Percentiles rank a stretch among this genome's conserved stretches.
These are phyloP conservation scores for Flueggea neowawraea DNA, from an alignment of 441 rosid genomes.

Conservation along the genomic window DNA sequence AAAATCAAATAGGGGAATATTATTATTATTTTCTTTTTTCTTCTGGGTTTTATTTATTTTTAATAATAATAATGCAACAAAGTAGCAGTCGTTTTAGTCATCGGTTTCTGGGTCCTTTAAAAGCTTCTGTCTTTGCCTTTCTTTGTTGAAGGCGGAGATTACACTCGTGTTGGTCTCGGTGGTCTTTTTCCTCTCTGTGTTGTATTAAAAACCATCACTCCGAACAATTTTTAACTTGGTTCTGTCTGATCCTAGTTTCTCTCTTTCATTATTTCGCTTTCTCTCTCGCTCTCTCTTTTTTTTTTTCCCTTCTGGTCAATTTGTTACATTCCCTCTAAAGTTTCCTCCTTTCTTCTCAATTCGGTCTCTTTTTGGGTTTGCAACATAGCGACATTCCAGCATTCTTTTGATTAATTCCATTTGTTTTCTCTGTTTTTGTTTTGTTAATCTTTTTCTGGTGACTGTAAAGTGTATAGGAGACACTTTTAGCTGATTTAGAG, in stretches of 20 bases:
- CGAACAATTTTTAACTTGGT: background rate
- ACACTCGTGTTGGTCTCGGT: background rate
- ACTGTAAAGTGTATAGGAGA: too few species aligned
- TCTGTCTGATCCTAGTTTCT: conserved; percentile 11
- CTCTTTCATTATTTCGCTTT: too few species aligned
- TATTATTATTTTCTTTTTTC: background rate
- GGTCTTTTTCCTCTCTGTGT: too few species aligned
- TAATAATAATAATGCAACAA: too few species aligned
- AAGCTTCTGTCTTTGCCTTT: background rate
- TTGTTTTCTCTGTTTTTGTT: background rate
- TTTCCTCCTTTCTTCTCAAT: background rate
- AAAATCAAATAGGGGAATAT: too few species aligned
- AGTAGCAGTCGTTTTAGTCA: too few species aligned
- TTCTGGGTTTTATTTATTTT: background rate
- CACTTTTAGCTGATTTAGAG: background rate
- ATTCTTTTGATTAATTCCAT: background rate
- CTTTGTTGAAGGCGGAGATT: conserved; percentile 10
- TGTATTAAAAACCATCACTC: background rate
- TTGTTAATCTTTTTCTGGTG: too few species aligned
- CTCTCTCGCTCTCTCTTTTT: background rate
- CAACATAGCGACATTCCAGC: background rate
- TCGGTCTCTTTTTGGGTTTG: background rate
- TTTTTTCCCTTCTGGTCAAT: background rate
- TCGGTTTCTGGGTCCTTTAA: too few species aligned
- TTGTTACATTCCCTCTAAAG: background rate